Conservation (phyloP, 495 filamentous ascomycete species). For the Cairneyella variabilis region DNA sequence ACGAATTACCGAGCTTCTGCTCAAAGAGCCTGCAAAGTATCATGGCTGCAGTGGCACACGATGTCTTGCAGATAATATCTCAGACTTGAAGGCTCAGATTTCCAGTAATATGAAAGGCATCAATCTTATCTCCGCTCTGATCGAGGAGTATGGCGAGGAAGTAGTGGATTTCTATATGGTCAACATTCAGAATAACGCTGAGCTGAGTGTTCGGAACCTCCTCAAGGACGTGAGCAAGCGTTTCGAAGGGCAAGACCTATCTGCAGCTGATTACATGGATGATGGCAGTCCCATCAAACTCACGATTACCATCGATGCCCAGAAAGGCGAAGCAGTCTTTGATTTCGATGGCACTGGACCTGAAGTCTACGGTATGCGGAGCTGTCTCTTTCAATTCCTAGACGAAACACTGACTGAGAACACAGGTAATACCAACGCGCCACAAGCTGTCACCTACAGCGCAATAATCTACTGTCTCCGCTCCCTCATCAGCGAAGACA, state of each 20-base stretch:
- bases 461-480: slow-evolving; percentile 97
- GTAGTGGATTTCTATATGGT: slow-evolving; percentile 97
- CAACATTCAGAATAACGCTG: slow-evolving; percentile 89
- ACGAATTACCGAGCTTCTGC: slow-evolving; percentile 77
- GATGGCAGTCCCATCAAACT: slow-evolving; percentile 85
- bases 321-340: slow-evolving; percentile 83
- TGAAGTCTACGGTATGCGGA: slow-evolving; percentile 70
- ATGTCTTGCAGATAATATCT: slow-evolving; percentile 90
- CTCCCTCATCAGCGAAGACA: slow-evolving; percentile 87
- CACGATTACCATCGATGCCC: slow-evolving; percentile 76
- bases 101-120: slow-evolving; percentile 97
- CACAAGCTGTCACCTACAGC: slow-evolving; percentile 87
- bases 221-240: slow-evolving; percentile 74
- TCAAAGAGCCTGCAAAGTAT: slow-evolving; percentile 78
- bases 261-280: slow-evolving; percentile 85
- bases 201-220: slow-evolving; percentile 76
- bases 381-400: not conserved
- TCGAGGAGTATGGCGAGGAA: slow-evolving; percentile 84
- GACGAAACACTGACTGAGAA: not conserved
- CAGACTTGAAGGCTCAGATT: slow-evolving; percentile 93
- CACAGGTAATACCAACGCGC: slow-evolving; percentile 78
- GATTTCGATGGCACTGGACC: slow-evolving; percentile 90
- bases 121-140: slow-evolving; percentile 77
- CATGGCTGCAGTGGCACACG: slow-evolving; percentile 86
- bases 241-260: slow-evolving; percentile 72